Evolutionary conservation across 148 eudicot genomes (phyloP).

Genomic region (Rheum nobile): DNA sequence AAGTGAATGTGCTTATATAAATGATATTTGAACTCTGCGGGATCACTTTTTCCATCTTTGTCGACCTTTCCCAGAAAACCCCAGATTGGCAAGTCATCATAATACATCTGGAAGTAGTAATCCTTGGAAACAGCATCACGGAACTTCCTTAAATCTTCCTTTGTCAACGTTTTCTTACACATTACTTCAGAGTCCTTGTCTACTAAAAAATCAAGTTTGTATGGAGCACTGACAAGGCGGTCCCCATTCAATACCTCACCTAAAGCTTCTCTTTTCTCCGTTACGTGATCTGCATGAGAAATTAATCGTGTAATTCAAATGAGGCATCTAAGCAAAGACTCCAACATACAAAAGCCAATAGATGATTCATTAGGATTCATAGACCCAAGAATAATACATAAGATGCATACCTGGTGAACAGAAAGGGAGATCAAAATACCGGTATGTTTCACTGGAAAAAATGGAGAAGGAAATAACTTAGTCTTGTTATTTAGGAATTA

Average conservation of each 20-base stretch:
- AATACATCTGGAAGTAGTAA: slow-evolving; percentile 13
- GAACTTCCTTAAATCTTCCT: slow-evolving; percentile 6
- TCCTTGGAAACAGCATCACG: slow-evolving; percentile 12
- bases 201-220: slow-evolving; percentile 8
- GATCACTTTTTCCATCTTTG: slow-evolving; percentile 10
- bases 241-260: slow-evolving; percentile 15
- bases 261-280: slow-evolving; percentile 12
- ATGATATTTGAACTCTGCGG: slow-evolving; percentile 10
- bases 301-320: not conserved
- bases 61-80: slow-evolving; percentile 13
- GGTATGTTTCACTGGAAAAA: slow-evolving; percentile 9
- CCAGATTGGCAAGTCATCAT: slow-evolving; percentile 15
- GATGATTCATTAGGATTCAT: not conserved
- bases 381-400: not conserved
- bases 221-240: slow-evolving; percentile 12
- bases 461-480: not conserved
- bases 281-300: slow-evolving; percentile 6
- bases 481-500: not conserved
- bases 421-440: slow-evolving; percentile 11
- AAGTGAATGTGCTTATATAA: slow-evolving; percentile 12
- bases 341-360: not conserved
- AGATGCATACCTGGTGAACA: slow-evolving; percentile 10
- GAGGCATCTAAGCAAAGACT: not conserved
- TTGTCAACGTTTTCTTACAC: slow-evolving; percentile 8
- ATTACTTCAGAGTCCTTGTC: slow-evolving; percentile 10